These are phyloP conservation scores for Chenopodium berlandieri DNA, from an alignment of 148 eudicot genomes.

Conservation along the genomic window DNA sequence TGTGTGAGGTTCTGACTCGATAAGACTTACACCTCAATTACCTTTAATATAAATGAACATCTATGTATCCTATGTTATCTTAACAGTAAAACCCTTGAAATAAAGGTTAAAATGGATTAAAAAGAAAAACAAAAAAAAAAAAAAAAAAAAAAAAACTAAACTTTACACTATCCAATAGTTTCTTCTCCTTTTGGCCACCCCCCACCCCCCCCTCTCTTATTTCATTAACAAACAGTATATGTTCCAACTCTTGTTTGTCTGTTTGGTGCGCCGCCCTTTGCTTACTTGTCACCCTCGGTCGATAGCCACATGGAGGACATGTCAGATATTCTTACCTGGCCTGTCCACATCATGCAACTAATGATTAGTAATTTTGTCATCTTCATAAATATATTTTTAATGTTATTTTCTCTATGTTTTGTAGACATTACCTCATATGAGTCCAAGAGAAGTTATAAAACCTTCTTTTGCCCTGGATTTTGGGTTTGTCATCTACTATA, in stretches of 20 bases:
- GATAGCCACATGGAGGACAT: slow-evolving; percentile 42
- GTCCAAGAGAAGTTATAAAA: slow-evolving; percentile 34
- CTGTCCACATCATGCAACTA: slow-evolving; percentile 37
- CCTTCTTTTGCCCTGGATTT: neutral
- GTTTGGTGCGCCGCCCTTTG: slow-evolving; percentile 74
- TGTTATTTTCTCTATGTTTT: neutral
- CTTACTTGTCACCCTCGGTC: slow-evolving; percentile 30
- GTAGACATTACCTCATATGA: slow-evolving; percentile 37
- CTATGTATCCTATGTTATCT: slow-evolving; percentile 9
- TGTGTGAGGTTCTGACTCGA: too few relatives aligned
- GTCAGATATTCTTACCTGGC: slow-evolving; percentile 18
- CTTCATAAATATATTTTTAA: neutral
- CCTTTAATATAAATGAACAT: too few relatives aligned
- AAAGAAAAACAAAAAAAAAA: neutral
- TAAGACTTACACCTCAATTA: too few relatives aligned
- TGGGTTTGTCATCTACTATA: slow-evolving; percentile 18
- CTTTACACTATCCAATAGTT: slow-evolving; percentile 12
- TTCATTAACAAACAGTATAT: slow-evolving; percentile 10
- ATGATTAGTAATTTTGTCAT: slow-evolving; percentile 25
- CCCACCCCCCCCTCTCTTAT: neutral
- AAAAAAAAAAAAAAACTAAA: neutral
- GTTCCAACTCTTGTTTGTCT: slow-evolving; percentile 28
- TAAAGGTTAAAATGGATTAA: neutral
- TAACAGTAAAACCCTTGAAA: neutral
- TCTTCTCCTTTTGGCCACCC: slow-evolving; percentile 2